Conservation (phyloP, 169 alveolate genomes). For the Blepharisma undulans region DNA sequence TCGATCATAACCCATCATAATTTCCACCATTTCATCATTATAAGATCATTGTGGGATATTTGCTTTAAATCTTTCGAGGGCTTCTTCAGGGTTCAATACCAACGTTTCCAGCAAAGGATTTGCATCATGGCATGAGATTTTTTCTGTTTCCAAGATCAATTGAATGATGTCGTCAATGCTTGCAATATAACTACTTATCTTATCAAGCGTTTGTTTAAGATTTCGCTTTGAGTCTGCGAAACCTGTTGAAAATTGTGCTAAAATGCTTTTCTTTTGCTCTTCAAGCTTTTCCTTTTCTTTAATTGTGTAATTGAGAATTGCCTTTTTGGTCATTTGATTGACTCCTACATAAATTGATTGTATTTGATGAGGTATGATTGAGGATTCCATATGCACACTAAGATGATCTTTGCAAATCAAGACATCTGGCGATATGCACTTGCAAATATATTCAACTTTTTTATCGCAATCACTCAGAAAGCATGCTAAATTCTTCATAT, state of each 20-base stretch:
- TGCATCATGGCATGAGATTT: too few species aligned
- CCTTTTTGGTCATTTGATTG: not conserved
- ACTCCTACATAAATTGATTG: not conserved
- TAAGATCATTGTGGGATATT: too few species aligned
- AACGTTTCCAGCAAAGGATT: too few species aligned
- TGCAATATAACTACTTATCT: too few species aligned
- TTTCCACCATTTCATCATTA: too few species aligned
- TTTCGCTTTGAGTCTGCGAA: not conserved
- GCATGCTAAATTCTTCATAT: not conserved
- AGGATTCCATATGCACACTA: not conserved
- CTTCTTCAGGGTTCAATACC: too few species aligned
- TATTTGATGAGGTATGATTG: not conserved
- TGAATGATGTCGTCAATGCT: too few species aligned
- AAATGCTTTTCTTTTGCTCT: not conserved
- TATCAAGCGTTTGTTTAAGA: too few species aligned
- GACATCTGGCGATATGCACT: not conserved
- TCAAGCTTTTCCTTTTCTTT: not conserved
- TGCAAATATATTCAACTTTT: not conserved
- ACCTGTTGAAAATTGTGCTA: not conserved
- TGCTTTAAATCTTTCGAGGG: too few species aligned
- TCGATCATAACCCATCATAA: too few species aligned
- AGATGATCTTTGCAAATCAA: not conserved
- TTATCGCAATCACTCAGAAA: not conserved
- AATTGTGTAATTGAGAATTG: not conserved
- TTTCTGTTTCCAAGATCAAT: too few species aligned